Percentiles rank a stretch among this genome's conserved stretches.
Conservation (phyloP, 495 filamentous ascomycete genomes). For the Aspergillus biplanus region DNA sequence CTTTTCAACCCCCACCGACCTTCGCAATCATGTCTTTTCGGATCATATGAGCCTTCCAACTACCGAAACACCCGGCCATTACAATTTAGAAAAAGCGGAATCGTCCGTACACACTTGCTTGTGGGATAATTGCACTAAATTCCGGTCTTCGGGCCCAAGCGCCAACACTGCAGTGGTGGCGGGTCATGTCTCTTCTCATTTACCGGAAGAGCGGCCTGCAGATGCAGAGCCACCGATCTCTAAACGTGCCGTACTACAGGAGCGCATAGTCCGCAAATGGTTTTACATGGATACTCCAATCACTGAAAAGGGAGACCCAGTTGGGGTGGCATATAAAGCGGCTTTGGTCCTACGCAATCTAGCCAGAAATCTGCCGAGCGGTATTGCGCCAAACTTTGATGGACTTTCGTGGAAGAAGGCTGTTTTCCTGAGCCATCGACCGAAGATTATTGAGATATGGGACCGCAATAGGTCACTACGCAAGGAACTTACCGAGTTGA, state of each 20-base stretch:
- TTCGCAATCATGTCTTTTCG: conserved; percentile 74
- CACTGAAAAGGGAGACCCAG: conserved; percentile 82
- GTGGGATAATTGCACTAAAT: conserved; percentile 46
- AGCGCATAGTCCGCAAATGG: conserved; percentile 47
- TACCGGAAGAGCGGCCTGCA: conserved; percentile 56
- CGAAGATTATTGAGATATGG: conserved; percentile 49
- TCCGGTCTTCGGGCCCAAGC: conserved; percentile 44
- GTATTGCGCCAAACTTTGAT: conserved; percentile 36
- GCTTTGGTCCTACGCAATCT: conserved; percentile 89
- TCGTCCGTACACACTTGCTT: conserved; percentile 42
- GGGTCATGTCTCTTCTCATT: conserved; percentile 52
- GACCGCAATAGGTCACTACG: conserved; percentile 49
- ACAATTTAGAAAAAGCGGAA: conserved; percentile 50
- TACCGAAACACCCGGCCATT: conserved; percentile 51
- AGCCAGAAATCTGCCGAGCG: conserved; percentile 67
- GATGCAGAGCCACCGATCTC: conserved; percentile 49
- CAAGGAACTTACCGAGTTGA: conserved; percentile 48
- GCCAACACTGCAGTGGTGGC: conserved; percentile 47
- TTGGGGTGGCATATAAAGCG: conserved; percentile 82
- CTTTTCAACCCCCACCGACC: conserved; percentile 60
- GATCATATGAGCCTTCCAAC: conserved; percentile 66
- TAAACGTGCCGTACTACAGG: conserved; percentile 45
- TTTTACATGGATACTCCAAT: conserved; percentile 65
- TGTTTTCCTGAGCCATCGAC: conserved; percentile 44
- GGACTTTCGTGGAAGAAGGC: conserved; percentile 48